Evolutionary conservation across 106 monocot genomes (phyloP).

Genomic region (Amphibolis antarctica): DNA sequence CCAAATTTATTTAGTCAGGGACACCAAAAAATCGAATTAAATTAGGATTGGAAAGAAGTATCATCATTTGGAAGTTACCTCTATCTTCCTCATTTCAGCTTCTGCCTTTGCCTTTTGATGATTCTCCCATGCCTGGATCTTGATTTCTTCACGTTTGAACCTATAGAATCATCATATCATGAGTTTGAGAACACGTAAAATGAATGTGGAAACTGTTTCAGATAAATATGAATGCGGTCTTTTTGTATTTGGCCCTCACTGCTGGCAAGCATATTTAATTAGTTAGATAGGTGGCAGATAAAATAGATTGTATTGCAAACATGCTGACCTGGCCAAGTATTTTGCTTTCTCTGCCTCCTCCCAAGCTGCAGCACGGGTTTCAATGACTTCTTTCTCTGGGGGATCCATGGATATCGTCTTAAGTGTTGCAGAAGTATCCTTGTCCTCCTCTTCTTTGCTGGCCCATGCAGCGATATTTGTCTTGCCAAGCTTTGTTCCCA

Average conservation of each 20-base stretch:
- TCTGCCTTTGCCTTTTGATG: slow-evolving; percentile 79
- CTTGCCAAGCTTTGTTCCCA: slow-evolving; percentile 83
- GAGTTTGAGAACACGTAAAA: not conserved
- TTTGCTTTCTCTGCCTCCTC: slow-evolving; percentile 92
- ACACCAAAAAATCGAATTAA: too few relatives aligned
- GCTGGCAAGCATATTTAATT: not conserved
- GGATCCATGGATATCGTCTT: slow-evolving; percentile 20
- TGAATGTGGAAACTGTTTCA: not conserved
- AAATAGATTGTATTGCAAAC: not conserved
- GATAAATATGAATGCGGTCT: not conserved
- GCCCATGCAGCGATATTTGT: slow-evolving; percentile 92
- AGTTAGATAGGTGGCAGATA: not conserved
- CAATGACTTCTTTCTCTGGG: slow-evolving; percentile 29
- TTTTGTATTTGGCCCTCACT: not conserved
- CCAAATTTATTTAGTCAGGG: too few relatives aligned
- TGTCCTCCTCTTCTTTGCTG: slow-evolving; percentile 63
- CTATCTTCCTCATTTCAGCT: slow-evolving; percentile 72
- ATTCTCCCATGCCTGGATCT: slow-evolving; percentile 89
- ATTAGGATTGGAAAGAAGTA: not conserved
- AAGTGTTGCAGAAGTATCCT: slow-evolving; percentile 17
- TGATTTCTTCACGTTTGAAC: slow-evolving; percentile 66
- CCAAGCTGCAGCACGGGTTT: slow-evolving; percentile 79
- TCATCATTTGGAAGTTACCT: slow-evolving; percentile 26
- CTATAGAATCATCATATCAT: slow-evolving; percentile 19
- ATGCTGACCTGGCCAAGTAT: slow-evolving; percentile 57